phyloP scores from a whole-genome alignment of 2,329 filamentous ascomycete species.

The Neopestalotiopsis sp. region DNA sequence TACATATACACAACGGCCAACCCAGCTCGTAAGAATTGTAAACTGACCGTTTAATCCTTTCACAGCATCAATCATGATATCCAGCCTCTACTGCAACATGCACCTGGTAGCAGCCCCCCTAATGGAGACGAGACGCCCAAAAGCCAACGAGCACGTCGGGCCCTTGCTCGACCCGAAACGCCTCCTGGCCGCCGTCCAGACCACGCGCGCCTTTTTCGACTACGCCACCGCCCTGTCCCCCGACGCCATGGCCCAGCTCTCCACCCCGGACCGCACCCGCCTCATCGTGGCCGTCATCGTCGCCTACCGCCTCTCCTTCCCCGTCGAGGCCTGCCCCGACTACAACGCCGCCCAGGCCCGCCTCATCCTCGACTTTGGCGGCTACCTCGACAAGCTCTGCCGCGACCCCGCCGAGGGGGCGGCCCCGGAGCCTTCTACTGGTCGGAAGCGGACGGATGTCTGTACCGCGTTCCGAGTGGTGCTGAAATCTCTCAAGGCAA shows the following conservation, averaged over 20 bases:
- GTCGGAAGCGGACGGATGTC: slow-evolving; percentile 41
- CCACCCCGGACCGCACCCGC: slow-evolving; percentile 47
- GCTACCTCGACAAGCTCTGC: slow-evolving; percentile 44
- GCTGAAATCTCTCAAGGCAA: slow-evolving; percentile 49
- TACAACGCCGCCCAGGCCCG: slow-evolving; percentile 46
- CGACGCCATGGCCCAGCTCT: slow-evolving; percentile 41
- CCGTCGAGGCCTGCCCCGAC: slow-evolving; percentile 41
- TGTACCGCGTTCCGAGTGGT: slow-evolving; percentile 52
- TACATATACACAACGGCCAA: neutral
- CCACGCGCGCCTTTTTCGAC: slow-evolving; percentile 38
- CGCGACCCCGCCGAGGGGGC: slow-evolving; percentile 19
- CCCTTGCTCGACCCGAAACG: slow-evolving; percentile 25
- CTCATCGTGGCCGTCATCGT: slow-evolving; percentile 48
- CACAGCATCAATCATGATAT: slow-evolving; percentile 39
- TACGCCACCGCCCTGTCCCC: slow-evolving; percentile 30
- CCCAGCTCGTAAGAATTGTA: too few species aligned
- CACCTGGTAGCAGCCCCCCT: slow-evolving; percentile 45
- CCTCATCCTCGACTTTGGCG: slow-evolving; percentile 42
- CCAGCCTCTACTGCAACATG: slow-evolving; percentile 42
- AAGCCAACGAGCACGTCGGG: slow-evolving; percentile 20
- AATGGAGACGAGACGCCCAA: slow-evolving; percentile 28
- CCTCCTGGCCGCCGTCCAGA: slow-evolving; percentile 27
- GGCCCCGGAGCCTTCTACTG: slow-evolving; percentile 20
- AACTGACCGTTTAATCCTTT: neutral
- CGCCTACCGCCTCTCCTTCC: slow-evolving; percentile 52